Evolutionary conservation across 2,329 filamentous ascomycete genomes (phyloP).

Genomic region (Cercospora citrullina): DNA sequence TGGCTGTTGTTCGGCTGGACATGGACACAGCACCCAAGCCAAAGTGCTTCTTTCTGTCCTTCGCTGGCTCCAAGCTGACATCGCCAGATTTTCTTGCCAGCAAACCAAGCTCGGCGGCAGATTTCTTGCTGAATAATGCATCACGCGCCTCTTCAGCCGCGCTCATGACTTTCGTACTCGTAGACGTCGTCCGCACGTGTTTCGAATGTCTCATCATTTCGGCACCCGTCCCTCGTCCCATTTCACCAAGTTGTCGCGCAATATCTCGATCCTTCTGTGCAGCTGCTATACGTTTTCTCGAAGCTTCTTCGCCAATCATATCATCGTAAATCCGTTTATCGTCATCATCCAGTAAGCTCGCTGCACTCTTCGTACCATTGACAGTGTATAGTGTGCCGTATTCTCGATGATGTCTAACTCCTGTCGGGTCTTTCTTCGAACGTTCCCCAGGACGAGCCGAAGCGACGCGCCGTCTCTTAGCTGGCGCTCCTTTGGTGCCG

Average conservation of each 20-base stretch:
- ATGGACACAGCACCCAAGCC: slow-evolving; percentile 38
- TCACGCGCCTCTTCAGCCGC: slow-evolving; percentile 26
- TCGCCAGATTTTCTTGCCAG: slow-evolving; percentile 47
- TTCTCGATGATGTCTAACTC: slow-evolving; percentile 55
- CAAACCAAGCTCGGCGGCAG: slow-evolving; percentile 44
- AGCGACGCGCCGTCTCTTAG: slow-evolving; percentile 18
- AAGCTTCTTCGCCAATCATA: slow-evolving; percentile 56
- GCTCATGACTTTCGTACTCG: slow-evolving; percentile 18
- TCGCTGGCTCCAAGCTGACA: slow-evolving; percentile 46
- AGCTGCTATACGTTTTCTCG: slow-evolving; percentile 64
- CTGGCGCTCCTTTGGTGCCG: slow-evolving; percentile 13
- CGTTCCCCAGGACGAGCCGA: slow-evolving; percentile 16
- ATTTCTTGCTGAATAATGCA: slow-evolving; percentile 29
- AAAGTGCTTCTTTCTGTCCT: slow-evolving; percentile 42
- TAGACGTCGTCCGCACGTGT: slow-evolving; percentile 21
- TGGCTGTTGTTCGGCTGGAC: slow-evolving; percentile 29
- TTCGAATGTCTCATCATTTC: slow-evolving; percentile 63
- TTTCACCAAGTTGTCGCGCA: slow-evolving; percentile 64
- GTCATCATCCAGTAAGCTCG: slow-evolving; percentile 65
- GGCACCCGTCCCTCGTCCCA: slow-evolving; percentile 65
- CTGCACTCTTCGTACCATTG: slow-evolving; percentile 48
- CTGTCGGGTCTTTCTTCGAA: slow-evolving; percentile 42
- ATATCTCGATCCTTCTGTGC: slow-evolving; percentile 73
- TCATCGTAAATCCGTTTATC: slow-evolving; percentile 59
- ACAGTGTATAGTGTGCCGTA: slow-evolving; percentile 53